Conservation (phyloP, 2,329 filamentous ascomycete genomes). For the Tolypocladium nubicola region DNA sequence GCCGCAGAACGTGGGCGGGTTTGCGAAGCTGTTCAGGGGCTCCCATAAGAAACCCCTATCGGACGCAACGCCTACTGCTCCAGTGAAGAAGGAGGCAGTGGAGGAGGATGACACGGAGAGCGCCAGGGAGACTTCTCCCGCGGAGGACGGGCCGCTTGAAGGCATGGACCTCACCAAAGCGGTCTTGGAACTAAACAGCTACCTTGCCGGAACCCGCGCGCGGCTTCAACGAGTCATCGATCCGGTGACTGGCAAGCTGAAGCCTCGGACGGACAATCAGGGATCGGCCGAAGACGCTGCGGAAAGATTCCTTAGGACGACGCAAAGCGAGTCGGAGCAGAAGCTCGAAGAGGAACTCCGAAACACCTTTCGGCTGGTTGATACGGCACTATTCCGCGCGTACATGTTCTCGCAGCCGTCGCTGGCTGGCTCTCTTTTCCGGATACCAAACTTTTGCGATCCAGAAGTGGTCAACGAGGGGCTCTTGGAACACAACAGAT, state of each 20-base stretch:
- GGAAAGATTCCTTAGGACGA: constrained; percentile 43
- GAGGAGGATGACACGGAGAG: constrained; percentile 47
- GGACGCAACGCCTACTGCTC: constrained; percentile 50
- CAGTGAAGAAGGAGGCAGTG: constrained; percentile 39
- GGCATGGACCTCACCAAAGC: constrained; percentile 78
- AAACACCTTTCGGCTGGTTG: constrained; percentile 72
- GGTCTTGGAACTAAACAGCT: constrained; percentile 73
- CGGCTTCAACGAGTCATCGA: constrained; percentile 52
- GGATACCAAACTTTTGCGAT: constrained; percentile 94
- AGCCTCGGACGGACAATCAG: constrained; percentile 33
- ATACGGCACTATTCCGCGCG: constrained; percentile 87
- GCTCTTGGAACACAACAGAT: constrained; percentile 76
- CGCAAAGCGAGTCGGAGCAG: constrained; percentile 37
- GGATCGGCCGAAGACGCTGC: constrained; percentile 38
- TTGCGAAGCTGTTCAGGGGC: constrained; percentile 44
- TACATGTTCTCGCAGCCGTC: constrained; percentile 89
- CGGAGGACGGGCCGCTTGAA: constrained; percentile 47
- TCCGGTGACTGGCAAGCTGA: constrained; percentile 51
- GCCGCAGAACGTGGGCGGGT: constrained; percentile 31
- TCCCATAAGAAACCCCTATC: constrained; percentile 33
- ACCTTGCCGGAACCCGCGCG: constrained; percentile 74
- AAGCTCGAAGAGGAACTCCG: constrained; percentile 62
- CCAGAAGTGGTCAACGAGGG: constrained; percentile 91
- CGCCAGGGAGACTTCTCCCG: constrained; percentile 26
- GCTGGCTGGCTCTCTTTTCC: constrained; percentile 80